phyloP scores from a whole-genome alignment of 345 rosid genomes.

The Populus davidiana region DNA sequence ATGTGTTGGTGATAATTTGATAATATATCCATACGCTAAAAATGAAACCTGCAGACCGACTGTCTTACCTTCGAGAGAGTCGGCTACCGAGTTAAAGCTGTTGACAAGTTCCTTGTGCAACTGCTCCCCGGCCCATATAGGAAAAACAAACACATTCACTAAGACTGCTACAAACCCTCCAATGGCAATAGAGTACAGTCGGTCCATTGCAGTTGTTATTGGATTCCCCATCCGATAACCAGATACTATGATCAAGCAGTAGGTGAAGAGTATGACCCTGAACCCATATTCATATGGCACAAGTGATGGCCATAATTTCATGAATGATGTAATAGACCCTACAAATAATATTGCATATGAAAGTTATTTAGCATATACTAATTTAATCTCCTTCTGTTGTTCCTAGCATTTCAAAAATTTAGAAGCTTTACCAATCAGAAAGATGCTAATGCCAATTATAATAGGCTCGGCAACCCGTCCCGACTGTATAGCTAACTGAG shows the following conservation, averaged over 20 bases:
- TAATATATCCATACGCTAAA: background rate
- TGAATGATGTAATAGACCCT: slow-evolving; percentile 60
- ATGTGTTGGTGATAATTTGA: background rate
- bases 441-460: slow-evolving; percentile 56
- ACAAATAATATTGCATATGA: slow-evolving; percentile 9
- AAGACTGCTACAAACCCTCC: slow-evolving; percentile 63
- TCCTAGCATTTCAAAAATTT: background rate
- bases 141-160: slow-evolving; percentile 57
- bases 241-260: slow-evolving; percentile 57
- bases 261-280: slow-evolving; percentile 59
- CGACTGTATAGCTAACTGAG: slow-evolving; percentile 38
- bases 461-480: slow-evolving; percentile 54
- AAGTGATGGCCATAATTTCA: slow-evolving; percentile 64
- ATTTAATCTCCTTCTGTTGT: background rate
- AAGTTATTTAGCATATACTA: background rate
- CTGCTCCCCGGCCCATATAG: slow-evolving; percentile 64
- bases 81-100: slow-evolving; percentile 49
- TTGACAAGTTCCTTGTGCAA: slow-evolving; percentile 51
- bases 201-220: slow-evolving; percentile 53
- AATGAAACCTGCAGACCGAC: background rate
- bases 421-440: slow-evolving; percentile 45
- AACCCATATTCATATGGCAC: slow-evolving; percentile 67
- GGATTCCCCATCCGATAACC: slow-evolving; percentile 66
- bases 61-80: slow-evolving; percentile 56
- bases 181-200: slow-evolving; percentile 61